Evolutionary conservation across 495 filamentous ascomycete species (phyloP).

Genomic region (Hypoxylon fragiforme): DNA sequence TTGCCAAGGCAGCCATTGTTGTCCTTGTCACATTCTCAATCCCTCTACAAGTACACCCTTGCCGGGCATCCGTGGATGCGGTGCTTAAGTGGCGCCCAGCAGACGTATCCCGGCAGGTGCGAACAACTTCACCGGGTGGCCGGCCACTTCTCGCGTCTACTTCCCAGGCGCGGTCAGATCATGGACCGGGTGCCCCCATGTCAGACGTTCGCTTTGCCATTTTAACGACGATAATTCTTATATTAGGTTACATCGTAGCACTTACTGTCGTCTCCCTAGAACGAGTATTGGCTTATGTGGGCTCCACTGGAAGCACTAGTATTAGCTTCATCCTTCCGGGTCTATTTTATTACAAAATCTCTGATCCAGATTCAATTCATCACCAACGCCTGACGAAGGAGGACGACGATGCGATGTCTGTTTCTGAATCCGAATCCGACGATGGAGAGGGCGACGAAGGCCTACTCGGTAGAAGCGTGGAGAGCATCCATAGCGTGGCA

Average conservation of each 20-base stretch:
- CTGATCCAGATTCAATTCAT: constrained; percentile 76
- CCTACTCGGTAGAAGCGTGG: constrained; percentile 51
- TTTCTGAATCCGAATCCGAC: constrained; percentile 51
- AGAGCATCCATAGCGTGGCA: constrained; percentile 49
- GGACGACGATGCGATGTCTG: constrained; percentile 68
- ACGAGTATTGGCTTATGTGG: constrained; percentile 91
- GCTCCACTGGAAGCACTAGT: constrained; percentile 87
- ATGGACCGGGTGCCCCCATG: constrained; percentile 57
- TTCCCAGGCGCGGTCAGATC: constrained; percentile 41
- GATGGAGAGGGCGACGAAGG: constrained; percentile 48
- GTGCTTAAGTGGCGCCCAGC: constrained; percentile 86
- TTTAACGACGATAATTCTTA: constrained; percentile 82
- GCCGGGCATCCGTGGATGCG: constrained; percentile 88
- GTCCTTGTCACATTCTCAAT: constrained; percentile 97
- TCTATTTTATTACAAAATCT: constrained; percentile 98
- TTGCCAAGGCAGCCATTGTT: constrained; percentile 93
- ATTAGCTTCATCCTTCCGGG: constrained; percentile 97
- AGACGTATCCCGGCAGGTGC: constrained; percentile 33
- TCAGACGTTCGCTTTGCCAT: constrained; percentile 86
- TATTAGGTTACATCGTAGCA: constrained; percentile 82
- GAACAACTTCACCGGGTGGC: constrained; percentile 41
- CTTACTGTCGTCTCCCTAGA: constrained; percentile 90
- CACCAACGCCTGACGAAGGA: constrained; percentile 87
- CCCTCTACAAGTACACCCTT: constrained; percentile 92
- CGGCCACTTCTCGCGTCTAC: constrained; percentile 48